A percentile compares a stretch with the other conserved stretches of the same genome.
phyloP scores from a whole-genome alignment of 495 filamentous ascomycete genomes.

The Neurospora tetrasperma region DNA sequence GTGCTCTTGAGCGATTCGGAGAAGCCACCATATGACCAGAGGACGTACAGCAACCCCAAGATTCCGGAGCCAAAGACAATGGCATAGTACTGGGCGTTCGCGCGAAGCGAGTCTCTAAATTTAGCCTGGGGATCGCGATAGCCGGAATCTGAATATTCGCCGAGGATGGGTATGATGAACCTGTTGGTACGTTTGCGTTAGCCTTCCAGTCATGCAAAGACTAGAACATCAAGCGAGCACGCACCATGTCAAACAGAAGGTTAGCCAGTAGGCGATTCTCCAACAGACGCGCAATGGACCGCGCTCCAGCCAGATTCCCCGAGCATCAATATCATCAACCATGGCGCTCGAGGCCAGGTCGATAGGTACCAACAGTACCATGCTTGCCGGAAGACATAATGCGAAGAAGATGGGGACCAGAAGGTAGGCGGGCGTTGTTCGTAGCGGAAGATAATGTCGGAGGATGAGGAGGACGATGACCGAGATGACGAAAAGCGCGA shows the following conservation, averaged over 20 bases:
- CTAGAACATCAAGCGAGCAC: conserved; percentile 5
- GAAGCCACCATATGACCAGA: conserved; percentile 56
- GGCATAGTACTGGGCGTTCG: conserved; percentile 80
- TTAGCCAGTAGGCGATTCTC: conserved; percentile 94
- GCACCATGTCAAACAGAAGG: conserved; percentile 87
- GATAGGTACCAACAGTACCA: conserved; percentile 91
- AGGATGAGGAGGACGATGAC: conserved; percentile 69
- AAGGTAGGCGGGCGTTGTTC: conserved; percentile 84
- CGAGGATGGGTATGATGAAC: conserved; percentile 87
- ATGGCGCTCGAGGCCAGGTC: conserved; percentile 81
- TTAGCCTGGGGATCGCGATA: conserved; percentile 76
- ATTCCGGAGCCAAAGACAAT: conserved; percentile 61
- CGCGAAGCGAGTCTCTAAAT: conserved; percentile 69
- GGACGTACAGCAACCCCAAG: conserved; percentile 73
- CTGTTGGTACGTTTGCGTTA: conserved; percentile 25
- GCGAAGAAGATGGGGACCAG: conserved; percentile 87
- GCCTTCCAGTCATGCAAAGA: conserved; percentile 1
- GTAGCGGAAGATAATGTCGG: conserved; percentile 79
- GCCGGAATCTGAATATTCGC: conserved; percentile 87
- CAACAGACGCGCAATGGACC: conserved; percentile 69
- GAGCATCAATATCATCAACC: conserved; percentile 53
- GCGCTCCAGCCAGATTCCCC: conserved; percentile 55
- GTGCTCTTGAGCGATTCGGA: conserved; percentile 59
- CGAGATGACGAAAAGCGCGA: conserved; percentile 63
- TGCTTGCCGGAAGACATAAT: conserved; percentile 81